A percentile compares a stretch with the other conserved stretches of the same genome.
These are phyloP conservation scores for Catunica adiposa DNA, from an alignment of 2,329 filamentous ascomycete species.

Conservation along the genomic window DNA sequence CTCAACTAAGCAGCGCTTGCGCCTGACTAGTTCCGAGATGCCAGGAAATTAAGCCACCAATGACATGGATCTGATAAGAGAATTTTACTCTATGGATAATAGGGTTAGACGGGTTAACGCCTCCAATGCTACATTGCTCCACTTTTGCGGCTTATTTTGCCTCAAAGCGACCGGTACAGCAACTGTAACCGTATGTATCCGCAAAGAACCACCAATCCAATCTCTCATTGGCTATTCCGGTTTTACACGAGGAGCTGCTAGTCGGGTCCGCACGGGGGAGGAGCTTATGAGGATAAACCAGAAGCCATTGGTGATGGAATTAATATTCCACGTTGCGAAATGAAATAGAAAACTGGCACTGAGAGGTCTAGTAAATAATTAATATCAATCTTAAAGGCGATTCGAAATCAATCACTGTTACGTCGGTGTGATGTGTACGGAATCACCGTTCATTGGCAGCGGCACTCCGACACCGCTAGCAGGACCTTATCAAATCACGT, in stretches of 20 bases:
- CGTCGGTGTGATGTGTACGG: too few species aligned
- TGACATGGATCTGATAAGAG: constrained; percentile 3
- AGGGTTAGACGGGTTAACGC: background rate
- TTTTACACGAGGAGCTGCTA: constrained; percentile 9
- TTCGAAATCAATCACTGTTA: too few species aligned
- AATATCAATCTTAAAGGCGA: too few species aligned
- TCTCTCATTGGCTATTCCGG: constrained; percentile 7
- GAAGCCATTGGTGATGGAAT: background rate
- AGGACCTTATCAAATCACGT: background rate
- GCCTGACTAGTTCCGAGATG: background rate
- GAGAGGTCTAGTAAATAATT: too few species aligned
- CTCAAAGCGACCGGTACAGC: constrained; percentile 1
- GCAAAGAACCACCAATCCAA: constrained; percentile 1
- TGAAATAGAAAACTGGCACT: too few species aligned
- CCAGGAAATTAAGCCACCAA: background rate
- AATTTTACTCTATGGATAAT: background rate
- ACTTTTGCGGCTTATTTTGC: constrained; percentile 12
- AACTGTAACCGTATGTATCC: constrained; percentile 12
- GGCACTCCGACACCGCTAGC: constrained; percentile 11
- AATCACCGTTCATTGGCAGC: background rate
- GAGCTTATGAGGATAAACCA: background rate
- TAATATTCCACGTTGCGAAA: background rate
- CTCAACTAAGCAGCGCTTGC: too few species aligned
- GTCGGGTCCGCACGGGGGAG: constrained; percentile 7
- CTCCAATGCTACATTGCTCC: constrained; percentile 1